Evolutionary conservation across 257 asterid species (phyloP), one percentile per base, ranked within the genome.

Genomic region (Solanum clarkiae): DNA sequence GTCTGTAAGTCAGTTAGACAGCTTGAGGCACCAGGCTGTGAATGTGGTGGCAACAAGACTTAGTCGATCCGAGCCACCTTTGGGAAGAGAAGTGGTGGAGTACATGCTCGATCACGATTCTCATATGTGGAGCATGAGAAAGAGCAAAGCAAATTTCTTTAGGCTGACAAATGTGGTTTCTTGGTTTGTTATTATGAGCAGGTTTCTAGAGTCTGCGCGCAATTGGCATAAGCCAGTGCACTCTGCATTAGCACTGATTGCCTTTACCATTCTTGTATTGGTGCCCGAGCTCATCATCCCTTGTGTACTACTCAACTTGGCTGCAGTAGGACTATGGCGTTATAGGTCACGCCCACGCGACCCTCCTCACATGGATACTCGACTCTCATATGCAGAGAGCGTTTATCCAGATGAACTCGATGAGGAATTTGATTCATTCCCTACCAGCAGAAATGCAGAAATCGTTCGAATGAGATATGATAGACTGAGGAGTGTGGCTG

Each of bases 111-210:
- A 95, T 82, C 97, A 93, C 13, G 98, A 94, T 32, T 92, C 97
- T 1, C 96, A 94, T 36, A 92, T 93, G 98, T 95, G 98, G 98
- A 95, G 98, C 93, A 94, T 95, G 98, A 90, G 98, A 69, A 95
- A 94, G 92, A 94, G 98, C 93, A 95, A 93, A 63, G 98, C 98
- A 9, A 95, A 95, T 84, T 95, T 95, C 92, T 92, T 95, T 13
- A 77, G 98, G 90, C 94, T 95, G 29, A 95, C 95, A 0, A 94
- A 87, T 66, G 91, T 94, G 9, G 57, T 95, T 42, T 88, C 93
- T 0, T 94, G 97, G 98, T 84, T 91, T 55, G 92, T 93, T 13
- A 90, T 85, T 22, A 55, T 80, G 84, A 84, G 85, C 82, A 86
- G 96, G 89, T 42, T 91, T 86, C 87, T 95, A n/a, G 97, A 92